phyloP scores from a whole-genome alignment of 2,329 filamentous ascomycete genomes.

The Canariomyces notabilis region DNA sequence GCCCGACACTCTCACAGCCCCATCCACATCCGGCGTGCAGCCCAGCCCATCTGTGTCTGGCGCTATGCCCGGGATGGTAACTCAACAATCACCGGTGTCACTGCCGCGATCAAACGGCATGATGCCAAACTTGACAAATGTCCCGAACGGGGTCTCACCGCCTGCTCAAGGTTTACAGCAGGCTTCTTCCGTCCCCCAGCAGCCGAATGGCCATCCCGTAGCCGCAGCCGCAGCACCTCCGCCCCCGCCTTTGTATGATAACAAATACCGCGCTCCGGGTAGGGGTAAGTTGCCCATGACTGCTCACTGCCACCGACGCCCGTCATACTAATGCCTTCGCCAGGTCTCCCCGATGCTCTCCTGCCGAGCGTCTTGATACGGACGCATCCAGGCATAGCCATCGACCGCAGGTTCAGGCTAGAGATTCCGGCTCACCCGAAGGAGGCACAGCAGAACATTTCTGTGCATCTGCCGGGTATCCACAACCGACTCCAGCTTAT shows the following conservation, averaged over 20 bases:
- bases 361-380: slow-evolving; percentile 61
- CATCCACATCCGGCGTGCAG: slow-evolving; percentile 38
- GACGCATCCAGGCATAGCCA: slow-evolving; percentile 62
- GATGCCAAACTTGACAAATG: not conserved
- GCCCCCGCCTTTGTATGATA: slow-evolving; percentile 29
- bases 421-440: slow-evolving; percentile 61
- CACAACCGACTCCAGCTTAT: slow-evolving; percentile 69
- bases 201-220: slow-evolving; percentile 31
- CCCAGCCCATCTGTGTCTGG: slow-evolving; percentile 41
- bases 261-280: slow-evolving; percentile 34
- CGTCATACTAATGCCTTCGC: slow-evolving; percentile 22
- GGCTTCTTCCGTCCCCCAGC: slow-evolving; percentile 28
- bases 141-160: slow-evolving; percentile 29
- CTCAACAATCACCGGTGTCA: slow-evolving; percentile 30
- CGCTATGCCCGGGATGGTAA: slow-evolving; percentile 33
- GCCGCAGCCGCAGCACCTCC: slow-evolving; percentile 31
- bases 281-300: slow-evolving; percentile 36
- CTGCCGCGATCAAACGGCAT: slow-evolving; percentile 19
- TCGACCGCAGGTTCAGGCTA: slow-evolving; percentile 57
- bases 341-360: slow-evolving; percentile 56
- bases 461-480: slow-evolving; percentile 61
- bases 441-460: slow-evolving; percentile 65
- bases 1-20: slow-evolving; percentile 31
- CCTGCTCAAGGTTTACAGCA: slow-evolving; percentile 18
- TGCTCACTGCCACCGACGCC: not conserved